Evolutionary conservation across 192 early-diverging fungal genomes (phyloP).

Genomic region (Chytriomyces hyalinus): DNA sequence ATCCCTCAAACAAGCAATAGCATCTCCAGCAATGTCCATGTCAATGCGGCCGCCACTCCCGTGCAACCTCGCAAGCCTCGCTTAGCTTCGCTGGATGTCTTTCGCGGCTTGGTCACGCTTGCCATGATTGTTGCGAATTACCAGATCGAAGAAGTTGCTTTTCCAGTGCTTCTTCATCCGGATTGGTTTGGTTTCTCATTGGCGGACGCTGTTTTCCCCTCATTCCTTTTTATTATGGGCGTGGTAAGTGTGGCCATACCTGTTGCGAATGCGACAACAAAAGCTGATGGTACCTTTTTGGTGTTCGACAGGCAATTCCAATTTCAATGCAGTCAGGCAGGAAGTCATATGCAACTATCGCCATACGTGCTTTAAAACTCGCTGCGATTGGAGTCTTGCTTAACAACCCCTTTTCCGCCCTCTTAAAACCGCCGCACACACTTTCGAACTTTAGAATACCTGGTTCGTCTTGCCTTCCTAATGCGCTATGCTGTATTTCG

Average conservation of each 20-base stretch:
- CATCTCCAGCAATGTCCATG: too few species aligned
- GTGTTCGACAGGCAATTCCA: neutral
- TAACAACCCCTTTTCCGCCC: too few species aligned
- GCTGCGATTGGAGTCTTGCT: slow-evolving; percentile 30
- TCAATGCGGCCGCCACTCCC: neutral
- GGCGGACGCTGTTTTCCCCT: slow-evolving; percentile 57
- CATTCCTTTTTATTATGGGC: slow-evolving; percentile 62
- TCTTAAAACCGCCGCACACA: too few species aligned
- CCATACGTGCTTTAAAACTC: slow-evolving; percentile 9
- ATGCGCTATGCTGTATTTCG: too few species aligned
- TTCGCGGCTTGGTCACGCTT: too few species aligned
- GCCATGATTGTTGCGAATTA: too few species aligned
- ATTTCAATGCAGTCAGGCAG: slow-evolving; percentile 2
- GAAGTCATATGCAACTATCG: neutral
- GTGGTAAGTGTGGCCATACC: neutral
- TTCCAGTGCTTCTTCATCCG: slow-evolving; percentile 39
- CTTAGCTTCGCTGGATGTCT: slow-evolving; percentile 49
- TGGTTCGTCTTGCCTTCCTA: neutral
- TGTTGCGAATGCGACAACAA: neutral
- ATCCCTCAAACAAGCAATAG: too few species aligned
- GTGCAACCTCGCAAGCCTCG: slow-evolving; percentile 7
- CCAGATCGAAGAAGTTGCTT: slow-evolving; percentile 45
- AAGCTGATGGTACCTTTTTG: neutral
- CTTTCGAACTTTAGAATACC: neutral
- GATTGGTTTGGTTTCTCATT: slow-evolving; percentile 55